Evolutionary conservation across 805 yeast species (phyloP), one percentile per base, ranked within the genome.

Genomic region (Tetrapisispora arboricola): DNA sequence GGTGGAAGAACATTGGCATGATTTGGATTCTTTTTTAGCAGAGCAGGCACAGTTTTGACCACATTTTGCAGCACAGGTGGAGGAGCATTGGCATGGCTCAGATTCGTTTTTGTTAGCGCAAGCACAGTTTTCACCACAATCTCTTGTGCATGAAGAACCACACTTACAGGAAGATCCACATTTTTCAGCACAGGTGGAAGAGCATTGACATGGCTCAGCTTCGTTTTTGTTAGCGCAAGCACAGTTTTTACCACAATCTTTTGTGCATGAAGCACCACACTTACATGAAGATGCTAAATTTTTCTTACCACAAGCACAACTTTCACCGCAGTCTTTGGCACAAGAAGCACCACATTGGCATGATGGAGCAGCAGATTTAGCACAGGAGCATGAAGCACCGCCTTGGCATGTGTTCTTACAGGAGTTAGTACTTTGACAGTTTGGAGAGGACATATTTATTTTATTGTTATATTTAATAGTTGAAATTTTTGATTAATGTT

Each of bases 321-420:
- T 6, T 6, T 20, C 3, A 22, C 28, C 26, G 13, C 36, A 33
- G 4, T 33, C 24, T 11, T 21, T 33, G 16, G 28, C 17, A 25
- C 37, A 34, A 6, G 30, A 7, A 12, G 24, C 30, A 34, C 37
- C 37, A 26, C 37, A 34, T 16, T 16, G 20, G 22, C 37, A 34
- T 11, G 37, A 24, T 11, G 35, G n/a, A 31, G 33, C 35, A 20
- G 26, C 25, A 32, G 24, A 18, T 12, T 18, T 19, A 21, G 35
- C 35, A 34, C 38, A 33, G 24, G 28, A 22, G n/a, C 38, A 35
- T 16, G 38, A 26, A 19, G 22, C 22, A 35, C 25, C 38, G 24
- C 20, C 19, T 9, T 27, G n/a, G 21, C 39, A 36, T n/a, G 16
- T 28, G 19, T 15, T 27, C 13, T 27, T 22, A 15, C 33, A 28